Conservation (phyloP, 2,329 filamentous ascomycete species). For the Colletotrichum ledebouriae region DNA sequence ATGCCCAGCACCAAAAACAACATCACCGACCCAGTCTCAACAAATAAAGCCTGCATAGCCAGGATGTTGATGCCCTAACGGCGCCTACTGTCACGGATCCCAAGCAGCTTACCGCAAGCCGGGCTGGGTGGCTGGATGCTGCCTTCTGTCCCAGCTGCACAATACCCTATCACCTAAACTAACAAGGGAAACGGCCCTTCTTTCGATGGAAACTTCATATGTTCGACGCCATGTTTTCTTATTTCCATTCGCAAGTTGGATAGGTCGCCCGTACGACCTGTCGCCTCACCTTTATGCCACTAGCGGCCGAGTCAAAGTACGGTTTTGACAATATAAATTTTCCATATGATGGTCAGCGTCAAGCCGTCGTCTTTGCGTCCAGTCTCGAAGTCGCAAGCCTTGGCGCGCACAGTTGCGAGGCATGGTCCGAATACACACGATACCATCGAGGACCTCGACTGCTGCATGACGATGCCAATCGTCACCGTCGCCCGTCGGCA, state of each 20-base stretch:
- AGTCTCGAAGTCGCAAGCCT: neutral
- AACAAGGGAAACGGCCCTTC: slow-evolving; percentile 1
- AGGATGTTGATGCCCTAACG: no score
- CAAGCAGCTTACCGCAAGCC: neutral
- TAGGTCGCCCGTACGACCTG: slow-evolving; percentile 17
- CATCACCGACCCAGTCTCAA: slow-evolving; percentile 9
- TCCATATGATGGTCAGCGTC: slow-evolving; percentile 21
- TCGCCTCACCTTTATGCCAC: slow-evolving; percentile 29
- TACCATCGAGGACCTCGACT: no score
- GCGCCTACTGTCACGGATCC: no score
- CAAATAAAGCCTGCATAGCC: neutral
- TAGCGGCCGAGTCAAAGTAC: slow-evolving; percentile 12
- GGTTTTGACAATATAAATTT: slow-evolving; percentile 19
- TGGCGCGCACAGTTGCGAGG: slow-evolving; percentile 1
- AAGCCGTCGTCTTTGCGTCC: slow-evolving; percentile 2
- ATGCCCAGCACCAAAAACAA: slow-evolving; percentile 7
- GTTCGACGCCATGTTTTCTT: slow-evolving; percentile 34
- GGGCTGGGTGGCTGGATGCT: neutral
- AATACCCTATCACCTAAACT: neutral
- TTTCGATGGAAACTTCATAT: slow-evolving; percentile 14
- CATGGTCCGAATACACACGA: no score
- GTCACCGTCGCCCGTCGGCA: neutral
- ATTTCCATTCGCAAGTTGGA: slow-evolving; percentile 28
- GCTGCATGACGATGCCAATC: no score
- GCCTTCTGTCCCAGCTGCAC: neutral